Evolutionary conservation across 257 asterid genomes (phyloP).

Genomic region (Nyctanthes arbortristis): DNA sequence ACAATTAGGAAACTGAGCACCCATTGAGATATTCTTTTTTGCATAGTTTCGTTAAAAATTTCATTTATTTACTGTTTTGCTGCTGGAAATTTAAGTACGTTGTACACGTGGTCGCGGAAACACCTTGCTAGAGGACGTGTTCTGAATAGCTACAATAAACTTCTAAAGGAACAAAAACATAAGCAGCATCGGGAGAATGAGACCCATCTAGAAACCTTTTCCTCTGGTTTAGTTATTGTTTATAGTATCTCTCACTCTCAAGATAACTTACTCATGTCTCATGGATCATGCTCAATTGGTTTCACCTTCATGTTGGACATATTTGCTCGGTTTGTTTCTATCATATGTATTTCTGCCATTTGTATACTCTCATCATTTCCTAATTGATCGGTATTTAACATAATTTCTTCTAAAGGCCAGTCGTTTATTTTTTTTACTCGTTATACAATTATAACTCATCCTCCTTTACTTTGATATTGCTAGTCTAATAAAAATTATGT

Average conservation of each 20-base stretch:
- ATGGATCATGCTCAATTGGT: no score
- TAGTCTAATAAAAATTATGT: background rate
- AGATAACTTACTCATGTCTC: background rate
- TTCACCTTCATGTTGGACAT: background rate
- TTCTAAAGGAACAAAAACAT: background rate
- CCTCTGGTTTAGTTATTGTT: background rate
- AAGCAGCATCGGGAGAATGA: no score
- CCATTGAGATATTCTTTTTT: background rate
- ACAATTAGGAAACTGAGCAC: background rate
- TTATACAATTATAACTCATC: background rate
- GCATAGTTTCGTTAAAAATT: background rate
- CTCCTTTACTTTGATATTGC: background rate
- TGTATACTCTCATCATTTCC: background rate
- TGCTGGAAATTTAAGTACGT: background rate
- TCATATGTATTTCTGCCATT: no score
- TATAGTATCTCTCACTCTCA: background rate
- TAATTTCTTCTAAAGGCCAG: background rate
- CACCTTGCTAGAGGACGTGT: background rate
- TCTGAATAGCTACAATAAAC: background rate
- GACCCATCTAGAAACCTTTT: no score
- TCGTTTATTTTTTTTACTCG: background rate
- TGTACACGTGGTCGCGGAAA: background rate
- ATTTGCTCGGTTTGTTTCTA: background rate
- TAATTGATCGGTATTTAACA: background rate
- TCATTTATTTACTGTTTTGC: background rate